Evolutionary conservation across 2,329 filamentous ascomycete species (phyloP), one percentile per base, ranked within the genome.

Genomic region (Lecanicillium sp.): DNA sequence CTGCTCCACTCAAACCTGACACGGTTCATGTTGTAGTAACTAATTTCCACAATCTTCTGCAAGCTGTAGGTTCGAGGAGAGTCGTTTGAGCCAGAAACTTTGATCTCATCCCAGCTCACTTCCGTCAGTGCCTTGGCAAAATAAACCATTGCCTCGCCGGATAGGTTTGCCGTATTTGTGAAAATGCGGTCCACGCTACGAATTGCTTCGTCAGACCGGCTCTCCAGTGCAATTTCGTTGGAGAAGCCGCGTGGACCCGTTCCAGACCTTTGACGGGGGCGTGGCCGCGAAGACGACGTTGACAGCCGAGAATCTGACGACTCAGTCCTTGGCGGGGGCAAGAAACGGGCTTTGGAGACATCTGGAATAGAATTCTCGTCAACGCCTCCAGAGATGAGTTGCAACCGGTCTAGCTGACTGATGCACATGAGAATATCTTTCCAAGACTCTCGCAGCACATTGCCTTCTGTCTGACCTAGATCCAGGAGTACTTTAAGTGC

Each of bases 21-120:
- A 70, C 92, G 81, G 43, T 87, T 88, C 92, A 98, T 98, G 67
- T 98, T 98, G 77, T 98, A 98, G 62, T 95, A 96, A 59, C 87
- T 94, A 61, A 98, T 97, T 62, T 98, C 92, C 13, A 98, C 94
- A 46, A 98, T 78, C 62, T 98, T 98, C 57, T 98, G 92, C 45
- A 98, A 68, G 65, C 89, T 96, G 71, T 96, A 98, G 8, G 90
- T 98, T 39, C 94, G 80, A 10, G 92, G 92, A 17, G 87, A 94
- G 44, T 98, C 92, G 55, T 90, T 96, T 41, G 90, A 87, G 1
- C 92, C 92, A 0, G 92, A 97, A 4, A 92, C 94, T 57, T 94
- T 90, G 54, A 98, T 98, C 61, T 98, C 92, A 55, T 97, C 90
- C 92, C 92, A 97, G 61, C 90, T 97, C 48, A 98, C 90, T 57